Conservation (phyloP, 306 rosid genomes). For the Rubus parviflorus region DNA sequence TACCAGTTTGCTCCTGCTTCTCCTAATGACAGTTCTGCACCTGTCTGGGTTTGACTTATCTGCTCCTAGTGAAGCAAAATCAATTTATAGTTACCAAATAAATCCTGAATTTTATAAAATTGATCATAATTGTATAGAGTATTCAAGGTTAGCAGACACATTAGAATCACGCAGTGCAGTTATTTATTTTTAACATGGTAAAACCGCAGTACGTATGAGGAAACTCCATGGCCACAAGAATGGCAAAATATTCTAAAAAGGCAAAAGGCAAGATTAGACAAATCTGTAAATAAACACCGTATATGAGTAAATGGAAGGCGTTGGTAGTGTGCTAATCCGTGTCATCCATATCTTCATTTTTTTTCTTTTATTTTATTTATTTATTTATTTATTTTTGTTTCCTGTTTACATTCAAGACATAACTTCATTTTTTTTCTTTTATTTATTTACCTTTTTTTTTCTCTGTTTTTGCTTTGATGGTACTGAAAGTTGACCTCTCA, state of each 20-base stretch:
- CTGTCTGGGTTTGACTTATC: not conserved
- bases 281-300: not conserved
- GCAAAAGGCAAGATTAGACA: not conserved
- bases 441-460: no score
- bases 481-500: conserved; percentile 68
- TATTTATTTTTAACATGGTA: not conserved
- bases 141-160: not conserved
- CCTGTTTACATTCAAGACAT: not conserved
- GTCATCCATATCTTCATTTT: not conserved
- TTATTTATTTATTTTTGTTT: not conserved
- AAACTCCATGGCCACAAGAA: not conserved
- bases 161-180: not conserved
- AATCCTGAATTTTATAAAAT: not conserved
- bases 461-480: conserved; percentile 36
- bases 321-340: not conserved
- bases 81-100: not conserved
- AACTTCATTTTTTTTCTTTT: not conserved
- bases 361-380: not conserved
- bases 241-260: not conserved
- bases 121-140: not conserved
- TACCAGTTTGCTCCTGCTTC: not conserved
- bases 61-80: not conserved
- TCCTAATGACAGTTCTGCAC: not conserved
- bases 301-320: not conserved
- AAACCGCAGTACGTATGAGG: not conserved